Evolutionary conservation across 2,329 filamentous ascomycete species (phyloP).

Genomic region (Coniochaeta sp.): DNA sequence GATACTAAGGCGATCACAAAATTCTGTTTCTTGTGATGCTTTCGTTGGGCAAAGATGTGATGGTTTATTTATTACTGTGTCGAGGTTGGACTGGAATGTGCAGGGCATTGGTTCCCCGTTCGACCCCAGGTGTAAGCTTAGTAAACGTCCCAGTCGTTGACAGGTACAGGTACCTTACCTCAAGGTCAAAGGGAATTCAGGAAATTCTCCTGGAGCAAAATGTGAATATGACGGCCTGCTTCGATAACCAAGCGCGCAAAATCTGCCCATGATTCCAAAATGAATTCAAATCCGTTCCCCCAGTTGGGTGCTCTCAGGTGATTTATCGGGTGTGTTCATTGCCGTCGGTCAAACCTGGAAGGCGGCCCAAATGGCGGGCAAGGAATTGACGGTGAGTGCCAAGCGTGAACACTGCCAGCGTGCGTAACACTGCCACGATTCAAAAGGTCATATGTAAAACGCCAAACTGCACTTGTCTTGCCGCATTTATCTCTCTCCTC

Average conservation of each 20-base stretch:
- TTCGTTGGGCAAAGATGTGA: no score
- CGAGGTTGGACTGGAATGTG: no score
- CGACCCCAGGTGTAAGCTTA: no score
- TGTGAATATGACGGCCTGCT: background rate
- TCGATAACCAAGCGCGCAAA: background rate
- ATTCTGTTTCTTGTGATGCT: no score
- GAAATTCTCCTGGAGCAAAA: background rate
- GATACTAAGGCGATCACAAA: no score
- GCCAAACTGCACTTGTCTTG: background rate
- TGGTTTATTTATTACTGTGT: no score
- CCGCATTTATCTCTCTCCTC: background rate
- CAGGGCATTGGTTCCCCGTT: no score
- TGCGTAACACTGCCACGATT: slow-evolving; percentile 1
- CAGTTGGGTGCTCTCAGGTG: background rate
- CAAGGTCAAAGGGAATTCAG: no score
- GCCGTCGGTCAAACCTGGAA: background rate
- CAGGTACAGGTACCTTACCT: no score
- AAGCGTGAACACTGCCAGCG: background rate
- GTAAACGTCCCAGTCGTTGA: no score
- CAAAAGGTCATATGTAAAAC: background rate
- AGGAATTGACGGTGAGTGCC: background rate
- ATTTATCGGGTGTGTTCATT: background rate
- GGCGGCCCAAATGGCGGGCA: background rate
- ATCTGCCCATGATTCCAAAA: background rate
- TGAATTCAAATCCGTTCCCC: background rate